These are phyloP conservation scores for Sequoia sempervirens DNA, from an alignment of 75 land plant genomes.

Conservation along the genomic window DNA sequence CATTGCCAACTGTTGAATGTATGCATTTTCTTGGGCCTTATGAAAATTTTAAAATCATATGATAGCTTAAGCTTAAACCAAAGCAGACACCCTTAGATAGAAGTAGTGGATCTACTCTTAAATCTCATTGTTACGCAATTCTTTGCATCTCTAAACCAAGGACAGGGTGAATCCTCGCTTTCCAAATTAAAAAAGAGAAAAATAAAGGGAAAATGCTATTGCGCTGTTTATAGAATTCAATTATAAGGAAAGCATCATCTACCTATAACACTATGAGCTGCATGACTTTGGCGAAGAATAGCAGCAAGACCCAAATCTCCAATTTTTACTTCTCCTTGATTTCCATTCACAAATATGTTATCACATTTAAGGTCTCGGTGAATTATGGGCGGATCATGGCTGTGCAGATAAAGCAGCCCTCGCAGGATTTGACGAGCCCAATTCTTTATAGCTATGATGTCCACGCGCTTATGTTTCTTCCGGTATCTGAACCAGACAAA, in stretches of 20 bases:
- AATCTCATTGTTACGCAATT: background rate
- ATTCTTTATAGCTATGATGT: conserved; percentile 63
- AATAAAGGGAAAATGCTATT: background rate
- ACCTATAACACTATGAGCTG: conserved; percentile 62
- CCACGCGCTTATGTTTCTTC: conserved; percentile 57
- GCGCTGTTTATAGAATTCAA: background rate
- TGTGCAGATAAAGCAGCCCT: conserved; percentile 55
- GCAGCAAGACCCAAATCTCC: conserved; percentile 63
- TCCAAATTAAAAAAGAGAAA: background rate
- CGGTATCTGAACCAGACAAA: conserved; percentile 36
- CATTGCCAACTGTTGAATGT: background rate
- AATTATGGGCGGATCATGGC: conserved; percentile 53
- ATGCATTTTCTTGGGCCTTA: background rate
- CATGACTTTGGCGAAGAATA: conserved; percentile 39
- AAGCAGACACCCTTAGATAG: background rate
- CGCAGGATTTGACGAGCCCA: conserved; percentile 69
- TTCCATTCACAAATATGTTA: conserved; percentile 71
- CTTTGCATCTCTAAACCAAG: too few species aligned
- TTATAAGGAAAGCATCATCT: background rate
- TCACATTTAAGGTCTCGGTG: conserved; percentile 75
- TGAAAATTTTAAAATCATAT: background rate
- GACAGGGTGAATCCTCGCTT: background rate
- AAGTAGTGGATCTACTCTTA: background rate
- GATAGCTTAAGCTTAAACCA: background rate
- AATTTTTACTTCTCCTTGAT: conserved; percentile 66